A percentile compares a stretch with the other conserved stretches of the same genome.
phyloP scores from a whole-genome alignment of 2,329 filamentous ascomycete genomes.

The Karstenula rhodostoma region DNA sequence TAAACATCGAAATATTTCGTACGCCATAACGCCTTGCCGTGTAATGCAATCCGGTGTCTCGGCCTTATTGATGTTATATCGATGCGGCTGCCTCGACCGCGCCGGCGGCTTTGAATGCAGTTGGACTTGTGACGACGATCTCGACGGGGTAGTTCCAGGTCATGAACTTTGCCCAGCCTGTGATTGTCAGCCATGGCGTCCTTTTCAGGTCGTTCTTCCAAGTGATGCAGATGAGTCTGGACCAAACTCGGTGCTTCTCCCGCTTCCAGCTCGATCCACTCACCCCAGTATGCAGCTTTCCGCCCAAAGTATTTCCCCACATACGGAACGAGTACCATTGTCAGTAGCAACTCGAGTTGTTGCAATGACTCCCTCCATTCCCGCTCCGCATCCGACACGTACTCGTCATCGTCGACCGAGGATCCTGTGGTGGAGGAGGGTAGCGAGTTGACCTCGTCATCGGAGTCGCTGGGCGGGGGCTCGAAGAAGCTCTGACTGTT shows the following conservation, averaged over 20 bases:
- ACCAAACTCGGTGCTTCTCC: not conserved
- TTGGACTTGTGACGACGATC: slow-evolving; percentile 62
- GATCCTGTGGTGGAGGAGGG: slow-evolving; percentile 61
- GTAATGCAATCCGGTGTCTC: not conserved
- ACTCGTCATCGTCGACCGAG: slow-evolving; percentile 64
- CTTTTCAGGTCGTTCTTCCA: not conserved
- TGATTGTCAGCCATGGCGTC: slow-evolving; percentile 26
- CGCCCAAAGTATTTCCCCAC: slow-evolving; percentile 93
- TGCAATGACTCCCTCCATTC: slow-evolving; percentile 96
- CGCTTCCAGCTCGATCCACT: slow-evolving; percentile 44
- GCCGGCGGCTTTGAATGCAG: slow-evolving; percentile 56
- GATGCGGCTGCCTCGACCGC: slow-evolving; percentile 57
- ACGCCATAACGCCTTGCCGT: slow-evolving; percentile 22
- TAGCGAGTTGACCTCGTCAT: slow-evolving; percentile 59
- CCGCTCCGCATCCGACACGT: slow-evolving; percentile 82
- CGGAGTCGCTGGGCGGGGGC: slow-evolving; percentile 37
- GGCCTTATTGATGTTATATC: slow-evolving; percentile 31
- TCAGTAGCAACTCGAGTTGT: slow-evolving; percentile 90
- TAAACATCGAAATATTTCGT: not conserved
- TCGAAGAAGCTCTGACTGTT: slow-evolving; percentile 50
- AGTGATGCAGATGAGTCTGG: not conserved
- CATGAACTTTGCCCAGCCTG: slow-evolving; percentile 94
- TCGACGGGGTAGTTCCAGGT: slow-evolving; percentile 90
- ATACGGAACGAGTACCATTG: slow-evolving; percentile 94
- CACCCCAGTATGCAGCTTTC: slow-evolving; percentile 97